Base-by-base conservation (phyloP, 148 eudicot genomes). In the Cornus controversa region DNA sequence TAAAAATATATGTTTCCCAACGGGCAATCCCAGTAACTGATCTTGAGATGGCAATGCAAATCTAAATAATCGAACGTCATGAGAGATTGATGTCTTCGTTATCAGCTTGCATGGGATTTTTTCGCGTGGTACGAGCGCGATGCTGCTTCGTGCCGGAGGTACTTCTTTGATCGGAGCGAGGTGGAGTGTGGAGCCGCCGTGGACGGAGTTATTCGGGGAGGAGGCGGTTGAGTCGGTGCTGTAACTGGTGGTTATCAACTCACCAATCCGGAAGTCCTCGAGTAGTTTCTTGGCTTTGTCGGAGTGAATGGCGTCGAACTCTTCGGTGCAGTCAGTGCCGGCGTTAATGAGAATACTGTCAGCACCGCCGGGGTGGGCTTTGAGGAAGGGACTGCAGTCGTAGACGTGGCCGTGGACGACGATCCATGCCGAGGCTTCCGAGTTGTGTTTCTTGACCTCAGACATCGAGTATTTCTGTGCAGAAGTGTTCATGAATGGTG, bases 291-390 rank as follows among this genome's bases (percentile, higher is more conserved):
- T 93, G 26, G 99, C 99, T 76, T 91, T 93, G 69, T 79, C 89
- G 1, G 99, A 95, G 84, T 95, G 99, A 28, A 95, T 93, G 3
- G 97, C 97, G 9, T 95, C 97, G 63, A 95, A 95, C 70, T 95
- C 99, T 45, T 95, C 97, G 0, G 97, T 90, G 79, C 99, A 93
- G 69, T 95, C 99, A 0, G 96, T 88, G 18, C 99, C 99, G 0
- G 96, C 96, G 37, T 95, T 95, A 81, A 93, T 93, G 72, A 95
- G 88, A 70, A 95, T 95, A 72, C 96, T 91, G 73, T 95, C 99
- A 3, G 88, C 26, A 1, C 99, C 99, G 0, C 99, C 99, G 0
- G 99, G 99, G 73, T 95, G 99, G 73, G 88, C 99, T 31, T 90
- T 90, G 58, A 95, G 86, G 86, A 95, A 95, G 2, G 57, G 47